A percentile compares a stretch with the other conserved stretches of the same genome.
These are phyloP conservation scores for Leptodontidium sp. DNA, from an alignment of 2,329 filamentous ascomycete species.

Conservation along the genomic window DNA sequence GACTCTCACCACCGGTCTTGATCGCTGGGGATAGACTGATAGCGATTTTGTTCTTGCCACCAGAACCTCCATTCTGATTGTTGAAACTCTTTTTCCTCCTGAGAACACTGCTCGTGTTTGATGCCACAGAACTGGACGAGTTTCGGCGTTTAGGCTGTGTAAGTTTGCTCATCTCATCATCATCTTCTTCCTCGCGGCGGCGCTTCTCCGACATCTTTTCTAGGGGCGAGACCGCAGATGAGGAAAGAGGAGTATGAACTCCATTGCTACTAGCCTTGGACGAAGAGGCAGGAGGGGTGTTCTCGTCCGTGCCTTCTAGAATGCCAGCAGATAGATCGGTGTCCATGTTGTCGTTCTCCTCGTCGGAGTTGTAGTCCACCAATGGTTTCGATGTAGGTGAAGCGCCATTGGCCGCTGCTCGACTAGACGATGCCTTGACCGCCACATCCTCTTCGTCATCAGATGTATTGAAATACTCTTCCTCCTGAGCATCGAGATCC, in stretches of 20 bases:
- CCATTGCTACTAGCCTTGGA: slow-evolving; percentile 36
- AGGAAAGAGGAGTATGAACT: slow-evolving; percentile 25
- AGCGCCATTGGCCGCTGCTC: slow-evolving; percentile 63
- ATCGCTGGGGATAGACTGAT: slow-evolving; percentile 61
- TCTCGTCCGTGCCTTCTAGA: slow-evolving; percentile 27
- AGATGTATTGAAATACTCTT: slow-evolving; percentile 92
- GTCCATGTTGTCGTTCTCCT: slow-evolving; percentile 77
- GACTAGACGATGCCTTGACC: slow-evolving; percentile 35
- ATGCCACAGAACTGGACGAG: slow-evolving; percentile 51
- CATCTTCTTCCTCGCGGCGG: slow-evolving; percentile 90
- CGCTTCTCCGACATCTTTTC: slow-evolving; percentile 90
- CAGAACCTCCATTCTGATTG: slow-evolving; percentile 47
- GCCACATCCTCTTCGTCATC: slow-evolving; percentile 83
- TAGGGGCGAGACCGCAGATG: slow-evolving; percentile 60
- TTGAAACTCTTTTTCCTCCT: slow-evolving; percentile 58
- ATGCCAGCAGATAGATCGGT: slow-evolving; percentile 50
- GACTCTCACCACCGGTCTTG: slow-evolving; percentile 45
- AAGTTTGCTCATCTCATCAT: slow-evolving; percentile 89
- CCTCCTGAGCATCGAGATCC: slow-evolving; percentile 85
- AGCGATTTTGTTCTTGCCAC: slow-evolving; percentile 61
- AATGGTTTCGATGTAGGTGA: slow-evolving; percentile 73
- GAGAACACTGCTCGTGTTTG: slow-evolving; percentile 43
- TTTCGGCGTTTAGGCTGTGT: slow-evolving; percentile 69
- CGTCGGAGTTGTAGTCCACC: slow-evolving; percentile 93
- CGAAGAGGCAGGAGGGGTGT: slow-evolving; percentile 38